Evolutionary conservation across 345 rosid genomes (phyloP).

Genomic region (Atalantia buxifolia): DNA sequence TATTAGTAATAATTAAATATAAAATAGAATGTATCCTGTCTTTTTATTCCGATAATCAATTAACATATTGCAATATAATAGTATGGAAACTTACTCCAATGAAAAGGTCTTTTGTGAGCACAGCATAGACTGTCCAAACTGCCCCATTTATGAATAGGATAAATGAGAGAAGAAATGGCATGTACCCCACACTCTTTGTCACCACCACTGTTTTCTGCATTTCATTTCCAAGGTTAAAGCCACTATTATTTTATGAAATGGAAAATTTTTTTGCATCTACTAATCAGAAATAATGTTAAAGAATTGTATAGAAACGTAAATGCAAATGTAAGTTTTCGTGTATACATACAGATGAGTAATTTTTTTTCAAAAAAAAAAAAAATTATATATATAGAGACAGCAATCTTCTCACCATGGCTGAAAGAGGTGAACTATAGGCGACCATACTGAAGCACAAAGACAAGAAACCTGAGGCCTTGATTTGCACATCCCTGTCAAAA

Average conservation of each 20-base stretch:
- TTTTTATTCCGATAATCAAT: too few relatives aligned
- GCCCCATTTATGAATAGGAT: slow-evolving; percentile 47
- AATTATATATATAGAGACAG: too few relatives aligned
- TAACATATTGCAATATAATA: background rate
- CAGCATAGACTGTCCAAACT: slow-evolving; percentile 49
- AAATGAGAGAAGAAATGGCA: slow-evolving; percentile 52
- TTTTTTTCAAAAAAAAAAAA: too few relatives aligned
- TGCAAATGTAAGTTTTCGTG: too few relatives aligned
- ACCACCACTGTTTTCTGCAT: slow-evolving; percentile 50
- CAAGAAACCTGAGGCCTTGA: slow-evolving; percentile 50
- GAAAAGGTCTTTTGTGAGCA: slow-evolving; percentile 40
- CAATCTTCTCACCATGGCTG: slow-evolving; percentile 58
- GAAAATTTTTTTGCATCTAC: background rate
- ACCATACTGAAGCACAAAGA: slow-evolving; percentile 55
- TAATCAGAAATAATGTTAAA: background rate
- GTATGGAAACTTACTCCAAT: slow-evolving; percentile 40
- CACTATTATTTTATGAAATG: background rate
- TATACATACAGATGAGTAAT: too few relatives aligned
- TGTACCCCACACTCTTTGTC: slow-evolving; percentile 56
- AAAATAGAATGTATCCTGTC: too few relatives aligned
- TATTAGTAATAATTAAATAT: too few relatives aligned
- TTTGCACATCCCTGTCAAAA: slow-evolving; percentile 39
- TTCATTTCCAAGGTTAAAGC: background rate
- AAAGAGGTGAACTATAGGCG: slow-evolving; percentile 72
- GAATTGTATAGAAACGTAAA: background rate